Conservation (phyloP, 2,329 filamentous ascomycete genomes). For the Colletotrichum australisinense region DNA sequence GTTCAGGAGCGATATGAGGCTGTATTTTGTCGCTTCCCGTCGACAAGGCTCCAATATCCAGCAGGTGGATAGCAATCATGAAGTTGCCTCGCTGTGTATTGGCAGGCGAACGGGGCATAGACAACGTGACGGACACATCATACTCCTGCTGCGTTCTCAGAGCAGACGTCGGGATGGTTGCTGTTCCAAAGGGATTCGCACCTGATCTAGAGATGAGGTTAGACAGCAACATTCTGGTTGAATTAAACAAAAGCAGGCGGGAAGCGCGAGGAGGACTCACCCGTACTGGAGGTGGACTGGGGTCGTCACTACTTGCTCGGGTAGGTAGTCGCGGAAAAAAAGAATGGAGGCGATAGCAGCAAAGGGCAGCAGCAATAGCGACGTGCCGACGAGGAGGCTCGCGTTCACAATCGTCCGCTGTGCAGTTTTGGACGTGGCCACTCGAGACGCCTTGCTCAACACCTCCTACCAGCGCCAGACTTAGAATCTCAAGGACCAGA, state of each 20-base stretch:
- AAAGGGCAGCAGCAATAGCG: constrained; percentile 57
- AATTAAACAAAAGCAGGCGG: neutral
- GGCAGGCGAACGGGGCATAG: constrained; percentile 79
- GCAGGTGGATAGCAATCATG: constrained; percentile 86
- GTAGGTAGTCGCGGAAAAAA: constrained; percentile 68
- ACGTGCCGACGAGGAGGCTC: constrained; percentile 55
- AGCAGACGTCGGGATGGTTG: constrained; percentile 57
- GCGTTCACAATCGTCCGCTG: constrained; percentile 61
- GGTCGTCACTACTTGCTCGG: constrained; percentile 62
- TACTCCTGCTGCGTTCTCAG: constrained; percentile 83
- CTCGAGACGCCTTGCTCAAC: constrained; percentile 42
- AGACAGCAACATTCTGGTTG: neutral
- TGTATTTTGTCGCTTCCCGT: constrained; percentile 34
- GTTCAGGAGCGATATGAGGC: constrained; percentile 37
- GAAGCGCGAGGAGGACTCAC: constrained; percentile 47
- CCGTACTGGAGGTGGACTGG: constrained; percentile 70
- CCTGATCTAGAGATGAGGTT: constrained; percentile 51
- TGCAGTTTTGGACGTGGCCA: constrained; percentile 62
- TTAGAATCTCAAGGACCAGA: neutral
- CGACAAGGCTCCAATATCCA: constrained; percentile 55
- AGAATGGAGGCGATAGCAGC: constrained; percentile 61
- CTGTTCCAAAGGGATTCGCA: constrained; percentile 64
- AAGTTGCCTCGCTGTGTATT: constrained; percentile 90
- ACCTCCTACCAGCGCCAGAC: constrained; percentile 16
- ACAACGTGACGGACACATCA: constrained; percentile 81